Percentiles rank a stretch among this genome's conserved stretches.
phyloP scores from a whole-genome alignment of 805 yeast species.

The Pachysolen tannophilus region DNA sequence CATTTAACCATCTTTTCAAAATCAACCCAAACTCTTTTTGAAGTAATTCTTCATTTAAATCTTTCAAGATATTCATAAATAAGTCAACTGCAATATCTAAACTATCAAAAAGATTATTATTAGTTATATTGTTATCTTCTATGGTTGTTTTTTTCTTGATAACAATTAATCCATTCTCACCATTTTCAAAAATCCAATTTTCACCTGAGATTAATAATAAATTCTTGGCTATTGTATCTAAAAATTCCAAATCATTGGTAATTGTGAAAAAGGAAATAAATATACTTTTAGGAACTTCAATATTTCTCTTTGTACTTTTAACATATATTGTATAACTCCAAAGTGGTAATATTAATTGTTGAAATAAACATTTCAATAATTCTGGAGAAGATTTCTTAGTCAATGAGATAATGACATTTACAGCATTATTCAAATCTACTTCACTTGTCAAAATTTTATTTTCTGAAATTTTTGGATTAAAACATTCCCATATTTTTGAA shows the following conservation, averaged over 20 bases:
- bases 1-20: conserved; percentile 53
- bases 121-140: conserved; percentile 7
- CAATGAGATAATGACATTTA: conserved; percentile 60
- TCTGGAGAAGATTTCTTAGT: conserved; percentile 34
- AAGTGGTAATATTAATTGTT: conserved; percentile 19
- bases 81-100: conserved; percentile 36
- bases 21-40: conserved; percentile 40
- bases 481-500: conserved; percentile 34
- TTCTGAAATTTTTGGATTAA: conserved; percentile 28
- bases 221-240: conserved; percentile 27
- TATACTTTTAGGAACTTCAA: conserved; percentile 27
- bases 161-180: conserved; percentile 26
- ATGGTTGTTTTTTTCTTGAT: conserved; percentile 13
- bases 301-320: conserved; percentile 21
- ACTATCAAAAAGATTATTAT: conserved; percentile 29
- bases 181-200: conserved; percentile 33
- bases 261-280: conserved; percentile 25
- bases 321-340: conserved; percentile 41
- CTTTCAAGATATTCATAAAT: conserved; percentile 35
- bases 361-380: conserved; percentile 24
- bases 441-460: conserved; percentile 32
- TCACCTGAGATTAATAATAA: conserved; percentile 23
- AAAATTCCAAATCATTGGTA: conserved; percentile 14
- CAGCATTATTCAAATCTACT: conserved; percentile 46
- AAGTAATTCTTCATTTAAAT: conserved; percentile 39